A percentile compares a stretch with the other conserved stretches of the same genome.
phyloP scores from a whole-genome alignment of 257 asterid species.

The Haberlea rhodopensis region DNA sequence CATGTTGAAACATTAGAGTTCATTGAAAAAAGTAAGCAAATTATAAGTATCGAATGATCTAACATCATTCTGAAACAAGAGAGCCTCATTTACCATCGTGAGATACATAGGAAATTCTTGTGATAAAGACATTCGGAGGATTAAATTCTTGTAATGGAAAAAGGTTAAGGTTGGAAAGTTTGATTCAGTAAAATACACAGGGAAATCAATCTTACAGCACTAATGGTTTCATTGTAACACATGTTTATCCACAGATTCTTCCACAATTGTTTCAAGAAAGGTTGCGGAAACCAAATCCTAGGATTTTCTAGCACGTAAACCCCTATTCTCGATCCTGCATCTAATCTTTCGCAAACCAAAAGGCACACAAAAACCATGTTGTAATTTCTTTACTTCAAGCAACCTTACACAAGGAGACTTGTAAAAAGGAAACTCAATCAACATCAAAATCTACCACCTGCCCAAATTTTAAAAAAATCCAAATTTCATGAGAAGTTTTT shows the following conservation, averaged over 20 bases:
- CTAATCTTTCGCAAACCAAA: too few species aligned
- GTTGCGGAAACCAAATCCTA: too few species aligned
- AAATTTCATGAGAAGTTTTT: too few species aligned
- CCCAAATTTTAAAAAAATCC: too few species aligned
- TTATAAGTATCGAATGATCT: neutral
- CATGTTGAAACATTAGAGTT: slow-evolving; percentile 25
- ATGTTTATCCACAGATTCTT: neutral
- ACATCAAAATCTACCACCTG: too few species aligned
- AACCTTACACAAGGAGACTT: too few species aligned
- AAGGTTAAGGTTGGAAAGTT: neutral
- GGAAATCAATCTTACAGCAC: neutral
- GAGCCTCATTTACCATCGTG: neutral
- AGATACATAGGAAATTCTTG: neutral
- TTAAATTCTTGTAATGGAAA: neutral
- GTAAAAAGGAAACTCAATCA: too few species aligned
- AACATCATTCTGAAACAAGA: neutral
- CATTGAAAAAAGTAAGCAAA: slow-evolving; percentile 3
- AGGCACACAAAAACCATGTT: too few species aligned
- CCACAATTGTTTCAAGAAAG: too few species aligned
- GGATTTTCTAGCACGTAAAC: neutral
- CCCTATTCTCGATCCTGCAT: too few species aligned
- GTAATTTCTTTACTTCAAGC: too few species aligned
- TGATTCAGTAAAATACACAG: neutral
- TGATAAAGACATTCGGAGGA: neutral
- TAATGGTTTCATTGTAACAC: neutral